Percentiles rank a stretch among this genome's conserved stretches.
phyloP scores from a whole-genome alignment of 495 filamentous ascomycete species.

The Talaromyces liani region DNA sequence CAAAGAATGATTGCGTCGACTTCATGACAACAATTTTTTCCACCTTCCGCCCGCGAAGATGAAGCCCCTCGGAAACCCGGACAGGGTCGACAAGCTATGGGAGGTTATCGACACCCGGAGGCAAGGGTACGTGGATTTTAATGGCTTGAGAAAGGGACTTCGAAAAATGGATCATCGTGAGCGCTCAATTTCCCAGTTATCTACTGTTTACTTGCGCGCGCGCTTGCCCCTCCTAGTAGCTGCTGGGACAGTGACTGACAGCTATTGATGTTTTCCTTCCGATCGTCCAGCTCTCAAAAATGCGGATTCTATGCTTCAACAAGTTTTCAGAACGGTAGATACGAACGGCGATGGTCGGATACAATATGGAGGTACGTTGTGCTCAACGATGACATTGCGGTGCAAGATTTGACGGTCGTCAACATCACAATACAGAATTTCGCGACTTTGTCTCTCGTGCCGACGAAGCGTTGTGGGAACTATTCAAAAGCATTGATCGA shows the following conservation, averaged over 20 bases:
- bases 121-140: slow-evolving; percentile 72
- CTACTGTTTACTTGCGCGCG: slow-evolving; percentile 1
- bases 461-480: slow-evolving; percentile 67
- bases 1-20: slow-evolving; percentile 9
- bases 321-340: slow-evolving; percentile 74
- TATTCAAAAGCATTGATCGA: slow-evolving; percentile 84
- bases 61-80: slow-evolving; percentile 54
- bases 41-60: slow-evolving; percentile 33
- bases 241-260: slow-evolving; percentile 16
- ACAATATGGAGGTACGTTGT: slow-evolving; percentile 66
- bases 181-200: slow-evolving; percentile 22
- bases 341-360: slow-evolving; percentile 82
- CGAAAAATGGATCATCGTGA: slow-evolving; percentile 88
- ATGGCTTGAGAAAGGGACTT: slow-evolving; percentile 75
- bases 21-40: slow-evolving; percentile 28
- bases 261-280: slow-evolving; percentile 11
- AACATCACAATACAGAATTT: slow-evolving; percentile 57
- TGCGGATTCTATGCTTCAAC: slow-evolving; percentile 76
- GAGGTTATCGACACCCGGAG: slow-evolving; percentile 64
- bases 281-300: slow-evolving; percentile 71
- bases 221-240: not conserved
- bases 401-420: not conserved
- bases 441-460: slow-evolving; percentile 78
- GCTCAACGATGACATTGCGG: not conserved
- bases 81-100: slow-evolving; percentile 76